phyloP scores from a whole-genome alignment of 805 yeast genomes.

The Candida jianshihensis region DNA sequence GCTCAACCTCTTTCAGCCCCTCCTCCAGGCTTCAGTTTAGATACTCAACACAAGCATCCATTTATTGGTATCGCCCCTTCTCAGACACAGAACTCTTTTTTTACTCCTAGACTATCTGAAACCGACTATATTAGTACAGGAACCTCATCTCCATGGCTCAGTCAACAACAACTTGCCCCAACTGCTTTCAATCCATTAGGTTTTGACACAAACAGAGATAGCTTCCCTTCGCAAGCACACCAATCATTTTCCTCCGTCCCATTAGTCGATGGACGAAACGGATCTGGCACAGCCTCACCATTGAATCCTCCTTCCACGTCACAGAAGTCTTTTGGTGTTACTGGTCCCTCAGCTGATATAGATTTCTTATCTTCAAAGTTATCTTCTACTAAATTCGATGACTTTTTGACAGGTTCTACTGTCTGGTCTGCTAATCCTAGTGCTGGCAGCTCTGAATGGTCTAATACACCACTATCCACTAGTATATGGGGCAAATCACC shows the following conservation, averaged over 20 bases:
- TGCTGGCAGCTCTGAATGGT: not conserved
- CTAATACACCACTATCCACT: not conserved
- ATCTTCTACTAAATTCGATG: constrained; percentile 1
- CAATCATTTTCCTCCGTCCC: not conserved
- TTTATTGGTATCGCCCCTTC: not conserved
- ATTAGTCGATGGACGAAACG: not conserved
- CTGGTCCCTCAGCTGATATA: constrained; percentile 1
- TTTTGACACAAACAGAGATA: not conserved
- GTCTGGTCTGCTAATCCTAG: constrained; percentile 2
- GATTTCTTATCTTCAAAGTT: constrained; percentile 2
- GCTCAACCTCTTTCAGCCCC: not conserved
- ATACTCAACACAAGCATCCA: not conserved
- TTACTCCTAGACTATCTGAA: constrained; percentile 1
- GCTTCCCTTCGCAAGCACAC: not conserved
- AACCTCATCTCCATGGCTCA: constrained; percentile 3
- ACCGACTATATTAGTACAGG: not conserved
- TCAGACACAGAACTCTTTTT: not conserved
- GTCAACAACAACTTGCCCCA: not conserved
- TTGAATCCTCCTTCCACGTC: not conserved
- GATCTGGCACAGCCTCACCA: not conserved
- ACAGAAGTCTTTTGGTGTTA: not conserved
- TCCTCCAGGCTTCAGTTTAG: constrained; percentile 1
- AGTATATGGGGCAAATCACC: not conserved
- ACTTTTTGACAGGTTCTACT: constrained; percentile 1
- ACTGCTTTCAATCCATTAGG: not conserved